These are phyloP conservation scores for Mycogone perniciosa DNA, from an alignment of 2,329 filamentous ascomycete genomes.

Conservation along the genomic window DNA sequence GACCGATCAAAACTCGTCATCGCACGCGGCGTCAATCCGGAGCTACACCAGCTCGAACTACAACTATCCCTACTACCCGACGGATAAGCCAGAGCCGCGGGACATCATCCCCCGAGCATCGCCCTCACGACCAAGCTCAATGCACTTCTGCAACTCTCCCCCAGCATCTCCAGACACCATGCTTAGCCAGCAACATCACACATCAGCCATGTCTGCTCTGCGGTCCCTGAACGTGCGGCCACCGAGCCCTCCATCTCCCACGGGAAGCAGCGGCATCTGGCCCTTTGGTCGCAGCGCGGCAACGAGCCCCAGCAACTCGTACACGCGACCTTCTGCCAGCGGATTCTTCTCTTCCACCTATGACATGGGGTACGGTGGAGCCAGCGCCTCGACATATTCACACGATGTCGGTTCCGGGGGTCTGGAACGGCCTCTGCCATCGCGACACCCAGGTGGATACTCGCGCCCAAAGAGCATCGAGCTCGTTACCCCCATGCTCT, in stretches of 20 bases:
- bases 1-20: conserved; percentile 40
- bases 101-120: conserved; percentile 60
- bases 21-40: conserved; percentile 23
- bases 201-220: conserved; percentile 49
- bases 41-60: conserved; percentile 23
- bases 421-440: conserved; percentile 51
- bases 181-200: conserved; percentile 30
- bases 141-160: conserved; percentile 47
- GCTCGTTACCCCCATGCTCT: conserved; percentile 54
- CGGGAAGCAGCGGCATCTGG: conserved; percentile 42
- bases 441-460: conserved; percentile 47
- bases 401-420: conserved; percentile 25
- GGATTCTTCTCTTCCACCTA: conserved; percentile 47
- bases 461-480: conserved; percentile 57
- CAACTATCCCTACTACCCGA: conserved; percentile 40
- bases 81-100: conserved; percentile 45
- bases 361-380: conserved; percentile 35
- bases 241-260: conserved; percentile 51
- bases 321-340: conserved; percentile 34
- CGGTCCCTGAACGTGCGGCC: conserved; percentile 49
- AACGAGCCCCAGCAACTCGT: conserved; percentile 46
- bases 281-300: conserved; percentile 47
- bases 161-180: conserved; percentile 39
- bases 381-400: conserved; percentile 31
- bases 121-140: conserved; percentile 53